phyloP scores from a whole-genome alignment of 1,284 basidiomycete species.

The Ustilago hordei region DNA sequence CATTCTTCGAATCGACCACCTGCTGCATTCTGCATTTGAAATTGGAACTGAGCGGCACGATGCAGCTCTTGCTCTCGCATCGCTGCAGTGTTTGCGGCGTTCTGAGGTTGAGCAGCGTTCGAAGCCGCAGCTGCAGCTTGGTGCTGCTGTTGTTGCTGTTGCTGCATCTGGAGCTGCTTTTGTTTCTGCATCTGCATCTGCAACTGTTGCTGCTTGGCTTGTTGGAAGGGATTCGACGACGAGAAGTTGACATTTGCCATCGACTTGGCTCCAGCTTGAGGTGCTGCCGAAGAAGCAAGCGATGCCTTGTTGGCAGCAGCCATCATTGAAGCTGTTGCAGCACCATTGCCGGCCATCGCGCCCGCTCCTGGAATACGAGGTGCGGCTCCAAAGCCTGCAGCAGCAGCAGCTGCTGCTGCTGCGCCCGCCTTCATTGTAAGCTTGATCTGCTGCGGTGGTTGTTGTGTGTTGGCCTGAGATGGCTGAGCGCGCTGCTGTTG shows the following conservation, averaged over 20 bases:
- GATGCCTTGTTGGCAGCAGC: constrained; percentile 15
- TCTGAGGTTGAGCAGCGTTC: constrained; percentile 24
- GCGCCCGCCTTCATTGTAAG: constrained; percentile 39
- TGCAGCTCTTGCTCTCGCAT: constrained; percentile 40
- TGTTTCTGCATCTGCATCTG: constrained; percentile 37
- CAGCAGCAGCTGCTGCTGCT: constrained; percentile 11
- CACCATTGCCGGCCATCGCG: constrained; percentile 27
- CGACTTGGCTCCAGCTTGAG: constrained; percentile 22
- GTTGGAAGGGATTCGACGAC: constrained; percentile 49
- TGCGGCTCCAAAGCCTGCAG: constrained; percentile 36
- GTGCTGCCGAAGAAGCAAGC: not conserved
- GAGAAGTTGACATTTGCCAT: constrained; percentile 52
- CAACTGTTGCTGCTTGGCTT: constrained; percentile 52
- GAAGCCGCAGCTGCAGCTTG: constrained; percentile 18
- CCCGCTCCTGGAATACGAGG: constrained; percentile 40
- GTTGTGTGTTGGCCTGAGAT: constrained; percentile 21
- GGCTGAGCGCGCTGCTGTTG: constrained; percentile 20
- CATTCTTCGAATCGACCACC: constrained; percentile 40
- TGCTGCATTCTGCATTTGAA: constrained; percentile 37
- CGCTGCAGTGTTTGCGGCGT: constrained; percentile 29
- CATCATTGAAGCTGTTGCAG: constrained; percentile 37
- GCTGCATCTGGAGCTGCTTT: constrained; percentile 22
- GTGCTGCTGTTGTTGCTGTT: constrained; percentile 19
- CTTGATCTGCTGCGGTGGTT: constrained; percentile 47
- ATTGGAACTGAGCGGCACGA: constrained; percentile 37